These are phyloP conservation scores for Fusarium begoniae DNA, from an alignment of 2,329 filamentous ascomycete species.

Conservation along the genomic window DNA sequence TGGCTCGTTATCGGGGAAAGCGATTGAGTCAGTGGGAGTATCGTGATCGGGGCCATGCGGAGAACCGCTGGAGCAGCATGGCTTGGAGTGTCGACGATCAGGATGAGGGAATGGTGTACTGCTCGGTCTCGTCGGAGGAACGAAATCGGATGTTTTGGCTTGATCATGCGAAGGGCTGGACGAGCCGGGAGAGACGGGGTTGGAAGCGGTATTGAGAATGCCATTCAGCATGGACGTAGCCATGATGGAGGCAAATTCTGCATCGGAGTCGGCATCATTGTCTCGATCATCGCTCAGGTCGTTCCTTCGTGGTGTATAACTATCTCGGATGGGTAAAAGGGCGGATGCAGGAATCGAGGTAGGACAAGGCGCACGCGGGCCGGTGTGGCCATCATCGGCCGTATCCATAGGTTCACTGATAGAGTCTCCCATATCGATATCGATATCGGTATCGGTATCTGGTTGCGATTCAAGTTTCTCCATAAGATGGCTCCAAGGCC, in stretches of 20 bases:
- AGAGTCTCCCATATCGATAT: slow-evolving; percentile 32
- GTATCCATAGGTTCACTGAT: slow-evolving; percentile 42
- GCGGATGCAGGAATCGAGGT: slow-evolving; percentile 34
- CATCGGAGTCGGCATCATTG: slow-evolving; percentile 40
- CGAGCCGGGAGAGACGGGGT: slow-evolving; percentile 63
- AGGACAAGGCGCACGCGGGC: slow-evolving; percentile 27
- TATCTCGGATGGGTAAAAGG: slow-evolving; percentile 38
- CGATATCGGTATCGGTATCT: slow-evolving; percentile 28
- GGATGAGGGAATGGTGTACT: slow-evolving; percentile 68
- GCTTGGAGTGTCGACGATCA: slow-evolving; percentile 53
- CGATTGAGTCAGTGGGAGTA: slow-evolving; percentile 20
- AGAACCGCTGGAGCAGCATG: slow-evolving; percentile 41
- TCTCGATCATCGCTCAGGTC: slow-evolving; percentile 22
- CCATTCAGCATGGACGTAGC: slow-evolving; percentile 49
- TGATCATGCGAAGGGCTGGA: slow-evolving; percentile 62
- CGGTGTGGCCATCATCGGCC: slow-evolving; percentile 31
- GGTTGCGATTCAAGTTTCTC: slow-evolving; percentile 32
- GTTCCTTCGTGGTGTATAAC: slow-evolving; percentile 29
- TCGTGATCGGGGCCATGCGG: slow-evolving; percentile 36
- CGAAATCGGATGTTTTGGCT: slow-evolving; percentile 51
- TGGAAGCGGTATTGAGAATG: slow-evolving; percentile 57
- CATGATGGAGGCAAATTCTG: slow-evolving; percentile 51
- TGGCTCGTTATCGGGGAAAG: slow-evolving; percentile 29
- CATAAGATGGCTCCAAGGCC: slow-evolving; percentile 36
- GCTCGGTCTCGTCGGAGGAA: slow-evolving; percentile 59